Evolutionary conservation across 257 asterid genomes (phyloP), one percentile per base, ranked within the genome.

Genomic region (Capsicum baccatum): DNA sequence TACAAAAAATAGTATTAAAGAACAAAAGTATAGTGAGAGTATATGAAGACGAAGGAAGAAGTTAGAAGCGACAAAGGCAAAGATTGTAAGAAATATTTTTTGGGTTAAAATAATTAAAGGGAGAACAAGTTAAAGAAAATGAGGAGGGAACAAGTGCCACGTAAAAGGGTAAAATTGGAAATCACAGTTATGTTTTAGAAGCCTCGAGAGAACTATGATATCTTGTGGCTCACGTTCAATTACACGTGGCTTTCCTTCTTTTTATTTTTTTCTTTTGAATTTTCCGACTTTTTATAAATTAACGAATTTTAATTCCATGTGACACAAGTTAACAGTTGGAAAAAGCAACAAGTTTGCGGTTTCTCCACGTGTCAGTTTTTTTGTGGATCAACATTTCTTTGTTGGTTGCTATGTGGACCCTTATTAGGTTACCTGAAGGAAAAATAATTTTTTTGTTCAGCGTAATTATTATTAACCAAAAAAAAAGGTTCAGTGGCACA

Each of bases 141-240:
- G 71, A 69, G 47, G 52, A 74, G 79, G 86, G 5, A 50, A 58
- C 79, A 88, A 89, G 79, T 68, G 92, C 98, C 98, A 93, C 93
- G 91, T 91, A 92, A 90, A 26, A 64, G 85, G 85, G 87, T 3
- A 10, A 62, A 88, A 85, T 19, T 21, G 88, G 64, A 86, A 86
- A 21, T 66, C 39, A 13, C 56, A 21, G 57, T 6, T 67, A 9
- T 60, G 42, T 42, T 37, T 67, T 80, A 84, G 89, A 89, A 89
- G 42, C 83, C 76, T 87, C 89, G 91, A 90, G 93, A 91, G 88
- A 84, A 87, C 83, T 60, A 69, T 86, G 90, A 91, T 79, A 83
- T 89, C 91, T 86, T 90, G 98, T 94, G 97, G 98, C 92, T 91
- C 76, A 82, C 56, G 89, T 83, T 92, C 62, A 92, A 93, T 82